Conservation (phyloP, 805 yeast genomes). For the Ogataea nitratoaversa region DNA sequence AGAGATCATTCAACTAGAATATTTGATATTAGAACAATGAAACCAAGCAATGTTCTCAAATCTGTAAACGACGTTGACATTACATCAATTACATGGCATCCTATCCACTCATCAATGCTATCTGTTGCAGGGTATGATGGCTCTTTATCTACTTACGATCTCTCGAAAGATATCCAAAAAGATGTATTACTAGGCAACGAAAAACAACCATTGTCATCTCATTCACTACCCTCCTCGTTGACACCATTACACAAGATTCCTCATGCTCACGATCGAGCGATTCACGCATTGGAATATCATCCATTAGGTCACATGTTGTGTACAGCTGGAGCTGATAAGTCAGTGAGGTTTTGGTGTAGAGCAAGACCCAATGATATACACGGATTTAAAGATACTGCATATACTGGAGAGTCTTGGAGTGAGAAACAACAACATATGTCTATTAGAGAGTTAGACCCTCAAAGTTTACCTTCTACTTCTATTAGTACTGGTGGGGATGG, state of each 20-base stretch:
- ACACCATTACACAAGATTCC: slow-evolving; percentile 56
- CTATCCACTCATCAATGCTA: slow-evolving; percentile 71
- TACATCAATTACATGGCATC: slow-evolving; percentile 89
- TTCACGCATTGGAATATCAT: slow-evolving; percentile 86
- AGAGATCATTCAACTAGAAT: slow-evolving; percentile 85
- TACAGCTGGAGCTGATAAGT: slow-evolving; percentile 90
- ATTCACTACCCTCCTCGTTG: slow-evolving; percentile 22
- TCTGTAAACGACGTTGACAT: slow-evolving; percentile 76
- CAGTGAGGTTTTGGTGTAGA: slow-evolving; percentile 92
- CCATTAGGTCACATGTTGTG: slow-evolving; percentile 90
- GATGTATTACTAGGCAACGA: slow-evolving; percentile 15
- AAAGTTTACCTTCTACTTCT: no score
- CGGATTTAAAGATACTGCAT: slow-evolving; percentile 77
- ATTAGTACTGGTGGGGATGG: slow-evolving; percentile 2
- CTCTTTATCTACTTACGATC: slow-evolving; percentile 67
- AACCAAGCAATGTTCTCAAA: slow-evolving; percentile 65
- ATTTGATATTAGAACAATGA: slow-evolving; percentile 84
- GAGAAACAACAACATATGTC: slow-evolving; percentile 21
- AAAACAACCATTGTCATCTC: slow-evolving; percentile 12
- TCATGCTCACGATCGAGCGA: slow-evolving; percentile 90
- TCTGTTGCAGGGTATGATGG: slow-evolving; percentile 92
- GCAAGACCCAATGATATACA: slow-evolving; percentile 86
- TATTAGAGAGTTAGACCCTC: slow-evolving; percentile 6
- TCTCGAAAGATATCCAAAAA: slow-evolving; percentile 49
- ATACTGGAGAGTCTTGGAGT: slow-evolving; percentile 42